Evolutionary conservation across 176 grass and related monocot genomes (phyloP), one percentile per base, ranked within the genome.

Genomic region (Oryza glumipatula): DNA sequence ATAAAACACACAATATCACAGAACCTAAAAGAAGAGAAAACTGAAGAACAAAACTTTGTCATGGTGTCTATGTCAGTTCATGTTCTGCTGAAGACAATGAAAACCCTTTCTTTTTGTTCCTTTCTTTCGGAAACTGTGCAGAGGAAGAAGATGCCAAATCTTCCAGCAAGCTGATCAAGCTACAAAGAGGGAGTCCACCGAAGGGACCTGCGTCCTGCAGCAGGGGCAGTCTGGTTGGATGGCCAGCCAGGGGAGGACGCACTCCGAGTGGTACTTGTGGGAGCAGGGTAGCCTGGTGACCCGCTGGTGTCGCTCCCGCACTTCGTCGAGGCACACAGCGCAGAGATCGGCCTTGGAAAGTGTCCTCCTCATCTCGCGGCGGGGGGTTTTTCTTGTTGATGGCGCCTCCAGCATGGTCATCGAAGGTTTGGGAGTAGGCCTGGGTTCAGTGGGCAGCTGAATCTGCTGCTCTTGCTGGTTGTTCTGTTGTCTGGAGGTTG

Each of bases 191-290:
- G 15, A 63, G 16, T 45, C 39, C 41, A 66, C 36, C 2, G 45
- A 46, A 2, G 95, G 84, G 21, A 98, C 92, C 32, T 45, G 81
- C 7, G 85, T 88, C 48, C 91, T 76, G 73, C 91, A 98, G 68
- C 95, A 95, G 0, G 92, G 90, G 76, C 95, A 98, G 24, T 95
- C 88, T 1, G 88, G 87, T 13, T 94, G 90, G 48, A 81, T 71
- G 66, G 92, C 90, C 9, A 97, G 88, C 95, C 95, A 97, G 0
- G 95, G 95, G 21, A 97, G 90, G 5, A 97, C 86, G 47, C 95
- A 97, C 16, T 94, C 90, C 0, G 95, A 89, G 81, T 98, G 92
- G 86, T 90, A 93, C 84, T 88, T 86, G 88, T 98, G 95, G 15
- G 88, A 94, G 90, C 92, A 98, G 1, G 95, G 95, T 60, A 98